These are phyloP conservation scores for Botrytis elliptica DNA, from an alignment of 2,329 filamentous ascomycete genomes.

Conservation along the genomic window DNA sequence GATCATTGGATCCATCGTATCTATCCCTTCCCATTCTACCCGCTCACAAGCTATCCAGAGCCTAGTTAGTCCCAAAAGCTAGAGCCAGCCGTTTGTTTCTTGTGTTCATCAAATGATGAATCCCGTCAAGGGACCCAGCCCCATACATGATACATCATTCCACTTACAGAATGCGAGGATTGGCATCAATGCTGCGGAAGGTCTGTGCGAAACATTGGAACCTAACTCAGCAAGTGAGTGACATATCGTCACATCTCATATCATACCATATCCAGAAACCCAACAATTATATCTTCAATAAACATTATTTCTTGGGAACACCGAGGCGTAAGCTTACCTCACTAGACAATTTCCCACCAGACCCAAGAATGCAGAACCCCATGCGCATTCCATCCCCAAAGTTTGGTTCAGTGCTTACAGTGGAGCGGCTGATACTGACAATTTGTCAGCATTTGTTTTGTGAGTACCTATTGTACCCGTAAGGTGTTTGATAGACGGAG, in stretches of 20 bases:
- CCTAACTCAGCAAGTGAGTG: neutral
- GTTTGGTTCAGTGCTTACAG: neutral
- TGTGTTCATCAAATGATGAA: neutral
- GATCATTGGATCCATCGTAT: neutral
- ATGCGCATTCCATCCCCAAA: neutral
- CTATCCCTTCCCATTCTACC: neutral
- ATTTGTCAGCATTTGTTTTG: neutral
- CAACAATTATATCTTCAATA: neutral
- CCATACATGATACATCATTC: neutral
- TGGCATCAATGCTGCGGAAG: neutral
- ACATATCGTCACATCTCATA: neutral
- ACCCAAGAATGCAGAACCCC: neutral
- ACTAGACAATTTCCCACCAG: neutral
- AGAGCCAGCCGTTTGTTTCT: conserved; percentile 6
- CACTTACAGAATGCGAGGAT: neutral
- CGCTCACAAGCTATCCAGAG: neutral
- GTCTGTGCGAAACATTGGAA: neutral
- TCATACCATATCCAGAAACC: neutral
- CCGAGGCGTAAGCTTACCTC: neutral
- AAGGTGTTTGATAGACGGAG: neutral
- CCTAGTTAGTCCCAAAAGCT: neutral
- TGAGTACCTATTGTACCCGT: neutral
- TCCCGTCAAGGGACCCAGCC: neutral
- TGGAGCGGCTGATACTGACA: neutral
- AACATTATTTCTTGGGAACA: neutral